Percentiles rank a stretch among this genome's conserved stretches.
These are phyloP conservation scores for Globisporangium uncinulatum DNA, from an alignment of 352 stramenopile genomes.

Conservation along the genomic window DNA sequence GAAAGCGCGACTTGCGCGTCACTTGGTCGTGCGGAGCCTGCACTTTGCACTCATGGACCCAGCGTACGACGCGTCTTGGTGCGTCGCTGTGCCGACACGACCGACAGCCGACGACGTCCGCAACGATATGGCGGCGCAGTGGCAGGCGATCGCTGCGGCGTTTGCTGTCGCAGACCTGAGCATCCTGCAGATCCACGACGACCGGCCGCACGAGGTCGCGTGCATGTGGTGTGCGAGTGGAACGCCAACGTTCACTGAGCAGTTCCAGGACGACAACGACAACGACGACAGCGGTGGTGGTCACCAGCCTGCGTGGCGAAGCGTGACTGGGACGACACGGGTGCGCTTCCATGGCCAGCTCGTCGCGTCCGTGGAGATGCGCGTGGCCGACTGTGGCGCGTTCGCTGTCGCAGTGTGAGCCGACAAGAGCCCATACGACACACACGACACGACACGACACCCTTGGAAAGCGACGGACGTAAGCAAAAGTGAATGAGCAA, in stretches of 20 bases:
- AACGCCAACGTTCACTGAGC: conserved; percentile 11
- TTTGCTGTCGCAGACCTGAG: conserved; percentile 30
- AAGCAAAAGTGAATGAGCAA: neutral
- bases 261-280: conserved; percentile 17
- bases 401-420: neutral
- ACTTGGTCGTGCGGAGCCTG: conserved; percentile 25
- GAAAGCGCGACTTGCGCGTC: conserved; percentile 13
- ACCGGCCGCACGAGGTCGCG: conserved; percentile 7
- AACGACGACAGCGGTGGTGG: too few relatives aligned
- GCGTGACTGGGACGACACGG: conserved; percentile 20
- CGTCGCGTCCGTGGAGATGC: conserved; percentile 7
- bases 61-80: conserved; percentile 18
- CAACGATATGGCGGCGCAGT: conserved; percentile 22
- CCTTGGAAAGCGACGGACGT: too few relatives aligned
- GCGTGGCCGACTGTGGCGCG: neutral
- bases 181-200: conserved; percentile 11
- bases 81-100: neutral
- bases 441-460: neutral
- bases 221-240: conserved; percentile 27
- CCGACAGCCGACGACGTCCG: conserved; percentile 1
- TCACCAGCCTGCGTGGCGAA: conserved; percentile 5
- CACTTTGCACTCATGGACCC: conserved; percentile 34
- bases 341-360: conserved; percentile 19
- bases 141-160: conserved; percentile 25
- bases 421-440: neutral